Base-by-base conservation (phyloP, 192 early-diverging fungal species). In the Lunasporangiospora selenospora region DNA sequence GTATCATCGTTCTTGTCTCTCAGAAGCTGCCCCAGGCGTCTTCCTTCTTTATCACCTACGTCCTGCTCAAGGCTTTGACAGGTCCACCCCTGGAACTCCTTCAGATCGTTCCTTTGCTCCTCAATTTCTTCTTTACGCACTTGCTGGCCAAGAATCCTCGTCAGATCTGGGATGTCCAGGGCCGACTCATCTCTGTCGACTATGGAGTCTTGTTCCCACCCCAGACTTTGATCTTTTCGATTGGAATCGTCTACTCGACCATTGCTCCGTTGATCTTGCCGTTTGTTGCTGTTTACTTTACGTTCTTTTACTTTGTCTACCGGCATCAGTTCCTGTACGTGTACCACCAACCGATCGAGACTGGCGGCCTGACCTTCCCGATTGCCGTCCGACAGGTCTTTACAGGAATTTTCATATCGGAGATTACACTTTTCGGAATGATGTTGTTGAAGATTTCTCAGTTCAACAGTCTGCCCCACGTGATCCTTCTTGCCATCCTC, bases 21-120 rank as follows among this genome's bases (percentile, higher is more conserved):
- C 39, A 61, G 31, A 81, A 83, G 4, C 81, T 97, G 1, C 95
- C 95, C 6, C 64, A 80, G 33, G 88, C 88, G 2, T 89, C 92
- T 2, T 88, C 85, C 49, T 94, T 91, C 75, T 95, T 95, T 53
- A 83, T 94, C 33, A 92, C 92, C 26, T 97, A 92, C 70, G 83
- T 95, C 26, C 69, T 95, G 65, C 80, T 97, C 21, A 83, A 84
- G n/a, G 79, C 87, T 3, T 79, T 93, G 37, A 75, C 85, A 6
- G 82, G 85, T 31, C 83, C 92, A 2, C 82, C 88, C 2, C 62
- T 82, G 18, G 87, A 91, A 58, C 56, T 95, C 3, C 39, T 91
- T 15, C 93, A 94, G 65, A 60, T 91, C 12, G 81, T 70, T 6
- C 84, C 83, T 1, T 77, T 94, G 26, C 62, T 94, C 8, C 24